Evolutionary conservation across 768 basidiomycete species (phyloP), one percentile per base, ranked within the genome.

Genomic region (Lactarius pseudohatsudake): DNA sequence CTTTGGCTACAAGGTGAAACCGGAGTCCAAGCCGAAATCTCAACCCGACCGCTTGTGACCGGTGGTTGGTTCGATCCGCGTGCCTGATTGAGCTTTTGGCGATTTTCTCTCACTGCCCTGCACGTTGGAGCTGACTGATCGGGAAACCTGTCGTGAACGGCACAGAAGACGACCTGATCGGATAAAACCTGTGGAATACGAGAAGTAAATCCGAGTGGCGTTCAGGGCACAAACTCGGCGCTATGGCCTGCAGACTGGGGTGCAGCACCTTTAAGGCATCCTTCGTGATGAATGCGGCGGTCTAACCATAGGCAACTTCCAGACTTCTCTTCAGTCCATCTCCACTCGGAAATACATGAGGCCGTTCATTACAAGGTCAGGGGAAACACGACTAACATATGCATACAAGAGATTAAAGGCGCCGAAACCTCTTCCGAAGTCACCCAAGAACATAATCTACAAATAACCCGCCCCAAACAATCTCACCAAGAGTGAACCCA

Each of bases 381-480:
- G 50, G 22, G 11, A 50, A 50, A 50, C 50, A 50, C 5, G 22
- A 47, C n/a, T 15, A 50, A 15, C 22, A 50, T 26, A 50, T 15
- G 50, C 22, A 7, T 50, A 50, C 50, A 50, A 13, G 22, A 50
- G 22, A 26, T 13, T 15, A 26, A 2, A 13, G 11, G 13, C 50
- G 22, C 50, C 11, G 50, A 0, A 50, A 26, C 22, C 13, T 50
- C 11, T 26, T 50, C 26, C 50, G 6, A 36, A 53, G 32, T 32
- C 28, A 65, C 22, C 45, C 57, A 18, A 58, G 26, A 30, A 59
- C 5, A 55, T 65, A 65, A 54, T 65, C 64, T n/a, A 60, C 30
- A 59, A 65, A 65, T 15, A 65, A 38, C 8, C 64, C 64, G 4
- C 10, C 45, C 64, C 64, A 65, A 26, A 61, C 47, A 38, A 65